These are phyloP conservation scores for Fusarium pininemorale DNA, from an alignment of 2,329 filamentous ascomycete species.

Conservation along the genomic window DNA sequence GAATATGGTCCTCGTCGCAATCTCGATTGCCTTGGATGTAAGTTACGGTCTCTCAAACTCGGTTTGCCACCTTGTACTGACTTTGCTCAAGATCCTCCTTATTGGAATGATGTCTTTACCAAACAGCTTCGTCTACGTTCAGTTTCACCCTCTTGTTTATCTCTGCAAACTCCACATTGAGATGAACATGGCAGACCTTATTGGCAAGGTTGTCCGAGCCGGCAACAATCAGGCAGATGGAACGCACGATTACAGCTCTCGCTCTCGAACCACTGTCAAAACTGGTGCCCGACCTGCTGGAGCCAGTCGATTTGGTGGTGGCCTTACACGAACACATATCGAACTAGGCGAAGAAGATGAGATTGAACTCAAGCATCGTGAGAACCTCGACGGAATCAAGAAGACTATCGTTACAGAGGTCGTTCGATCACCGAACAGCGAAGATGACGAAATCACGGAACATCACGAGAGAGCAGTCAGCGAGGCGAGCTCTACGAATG, in stretches of 20 bases:
- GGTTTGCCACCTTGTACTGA: neutral
- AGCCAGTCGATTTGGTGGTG: slow-evolving; percentile 27
- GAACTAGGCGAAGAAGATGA: slow-evolving; percentile 41
- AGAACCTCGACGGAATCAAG: slow-evolving; percentile 37
- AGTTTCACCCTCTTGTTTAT: slow-evolving; percentile 37
- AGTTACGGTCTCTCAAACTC: neutral
- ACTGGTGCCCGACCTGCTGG: slow-evolving; percentile 12
- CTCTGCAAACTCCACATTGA: slow-evolving; percentile 38
- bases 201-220: slow-evolving; percentile 36
- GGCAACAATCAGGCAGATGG: slow-evolving; percentile 13
- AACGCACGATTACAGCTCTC: slow-evolving; percentile 35
- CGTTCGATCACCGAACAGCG: slow-evolving; percentile 16
- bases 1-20: slow-evolving; percentile 40
- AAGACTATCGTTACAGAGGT: slow-evolving; percentile 37
- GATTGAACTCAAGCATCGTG: slow-evolving; percentile 37
- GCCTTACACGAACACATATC: slow-evolving; percentile 37
- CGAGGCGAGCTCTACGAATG: slow-evolving; percentile 39
- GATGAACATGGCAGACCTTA: slow-evolving; percentile 40
- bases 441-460: slow-evolving; percentile 33
- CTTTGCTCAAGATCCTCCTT: slow-evolving; percentile 20
- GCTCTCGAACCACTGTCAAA: slow-evolving; percentile 28
- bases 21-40: slow-evolving; percentile 43
- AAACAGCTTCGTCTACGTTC: slow-evolving; percentile 37
- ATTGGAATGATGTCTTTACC: slow-evolving; percentile 39
- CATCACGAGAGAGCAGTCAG: slow-evolving; percentile 42